Evolutionary conservation across 495 filamentous ascomycete species (phyloP), one percentile per base, ranked within the genome.

Genomic region (Daldinia vernicosa): DNA sequence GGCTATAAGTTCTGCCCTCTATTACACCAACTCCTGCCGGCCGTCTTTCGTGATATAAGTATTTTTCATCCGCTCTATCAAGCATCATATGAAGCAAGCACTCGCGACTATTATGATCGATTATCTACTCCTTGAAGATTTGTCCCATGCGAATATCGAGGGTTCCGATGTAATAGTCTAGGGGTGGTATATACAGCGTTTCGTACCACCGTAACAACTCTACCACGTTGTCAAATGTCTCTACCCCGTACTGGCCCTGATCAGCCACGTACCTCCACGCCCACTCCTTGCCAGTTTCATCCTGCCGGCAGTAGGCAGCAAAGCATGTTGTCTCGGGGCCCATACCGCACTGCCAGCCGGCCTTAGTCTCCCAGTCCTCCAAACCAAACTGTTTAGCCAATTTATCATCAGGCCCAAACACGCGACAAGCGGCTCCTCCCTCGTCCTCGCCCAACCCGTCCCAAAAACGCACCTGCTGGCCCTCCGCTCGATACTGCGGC

Each of bases 181-280:
- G 2, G n/a, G 24, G 24, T 15, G 64, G 64, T 33, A 52, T n/a
- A 45, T 60, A 17, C n/a, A 67, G 64, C 14, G 8, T 33, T 19
- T 67, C 57, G 28, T 67, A 67, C 57, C 57, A 67, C 35, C 37
- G 24, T 11, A 67, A 6, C 17, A 67, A 33, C 32, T 60, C 32
- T 22, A 67, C 56, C 55, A 67, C 57, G 22, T 61, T 62, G 50
- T 67, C 57, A 33, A 67, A 67, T 2, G 62, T 28, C 1, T 67
- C 57, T 6, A 24, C 17, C 11, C 65, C 65, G 12, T 67, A 56
- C 57, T 67, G 65, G 3, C 65, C 65, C 12, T 12, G 32, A 0
- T 67, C 57, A 5, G 57, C 47, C 33, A 45, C 65, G n/a, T 67
- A 67, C 26, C 65, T 47, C 65, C 65, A 67, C 5, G 2, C 11